These are phyloP conservation scores for Pterula multifida DNA, from an alignment of 1,284 basidiomycete species.

Conservation along the genomic window DNA sequence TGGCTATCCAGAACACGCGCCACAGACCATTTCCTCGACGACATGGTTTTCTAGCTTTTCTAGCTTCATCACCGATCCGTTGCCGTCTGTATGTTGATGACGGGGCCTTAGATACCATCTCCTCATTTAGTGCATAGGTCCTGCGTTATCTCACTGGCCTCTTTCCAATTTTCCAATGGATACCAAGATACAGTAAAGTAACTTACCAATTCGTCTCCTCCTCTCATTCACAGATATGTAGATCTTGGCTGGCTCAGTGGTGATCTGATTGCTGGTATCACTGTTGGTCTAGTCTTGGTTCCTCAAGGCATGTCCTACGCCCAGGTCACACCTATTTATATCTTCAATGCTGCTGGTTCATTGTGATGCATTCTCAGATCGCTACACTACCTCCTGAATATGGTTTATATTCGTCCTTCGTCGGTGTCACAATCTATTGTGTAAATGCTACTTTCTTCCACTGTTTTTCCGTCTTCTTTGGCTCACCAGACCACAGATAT, in stretches of 20 bases:
- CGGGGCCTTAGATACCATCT: constrained; percentile 7
- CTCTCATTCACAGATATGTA: constrained; percentile 16
- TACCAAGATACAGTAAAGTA: constrained; percentile 70
- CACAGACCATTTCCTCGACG: constrained; percentile 42
- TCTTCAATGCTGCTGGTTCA: neutral
- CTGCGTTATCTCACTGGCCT: constrained; percentile 52
- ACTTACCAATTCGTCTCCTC: constrained; percentile 7
- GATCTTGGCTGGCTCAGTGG: constrained; percentile 66
- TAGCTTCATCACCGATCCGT: constrained; percentile 33
- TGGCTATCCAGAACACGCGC: constrained; percentile 43
- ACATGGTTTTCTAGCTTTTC: constrained; percentile 36
- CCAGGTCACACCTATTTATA: constrained; percentile 24
- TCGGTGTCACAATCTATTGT: constrained; percentile 76
- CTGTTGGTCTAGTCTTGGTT: constrained; percentile 85
- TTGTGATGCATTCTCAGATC: constrained; percentile 38
- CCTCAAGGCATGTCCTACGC: constrained; percentile 85
- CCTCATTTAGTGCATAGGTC: constrained; percentile 25
- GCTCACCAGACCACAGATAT: constrained; percentile 41
- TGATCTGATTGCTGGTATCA: constrained; percentile 82
- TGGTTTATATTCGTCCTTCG: constrained; percentile 92
- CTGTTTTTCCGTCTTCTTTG: constrained; percentile 10
- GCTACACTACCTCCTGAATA: constrained; percentile 81
- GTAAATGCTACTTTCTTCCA: constrained; percentile 30
- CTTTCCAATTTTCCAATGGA: constrained; percentile 81
- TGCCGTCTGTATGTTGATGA: constrained; percentile 18